Percentiles rank a stretch among this genome's conserved stretches.
Conservation (phyloP, 148 eudicot genomes). For the Dianthus caryophyllus region DNA sequence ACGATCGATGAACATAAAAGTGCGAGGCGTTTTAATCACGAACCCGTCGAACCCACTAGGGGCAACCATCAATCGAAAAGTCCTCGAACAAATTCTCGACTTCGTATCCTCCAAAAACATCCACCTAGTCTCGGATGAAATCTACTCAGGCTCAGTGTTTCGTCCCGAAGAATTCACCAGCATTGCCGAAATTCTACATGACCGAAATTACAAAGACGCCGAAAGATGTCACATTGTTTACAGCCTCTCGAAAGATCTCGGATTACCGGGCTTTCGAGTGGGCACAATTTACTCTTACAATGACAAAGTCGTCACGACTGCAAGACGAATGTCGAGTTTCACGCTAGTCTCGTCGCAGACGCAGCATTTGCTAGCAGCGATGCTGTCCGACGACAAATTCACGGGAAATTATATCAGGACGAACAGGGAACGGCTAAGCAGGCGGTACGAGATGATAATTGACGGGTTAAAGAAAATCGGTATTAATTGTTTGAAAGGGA, state of each 20-base stretch:
- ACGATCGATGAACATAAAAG: slow-evolving; percentile 41
- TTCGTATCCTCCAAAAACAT: slow-evolving; percentile 57
- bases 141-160: slow-evolving; percentile 86
- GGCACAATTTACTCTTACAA: slow-evolving; percentile 88
- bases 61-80: slow-evolving; percentile 41
- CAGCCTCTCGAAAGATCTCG: slow-evolving; percentile 84
- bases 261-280: slow-evolving; percentile 84
- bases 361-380: slow-evolving; percentile 60
- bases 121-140: slow-evolving; percentile 82
- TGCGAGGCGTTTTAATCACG: slow-evolving; percentile 67
- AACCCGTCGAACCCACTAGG: slow-evolving; percentile 93
- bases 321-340: slow-evolving; percentile 89
- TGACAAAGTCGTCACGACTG: slow-evolving; percentile 75
- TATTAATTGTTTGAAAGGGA: slow-evolving; percentile 66
- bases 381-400: slow-evolving; percentile 55
- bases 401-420: slow-evolving; percentile 50
- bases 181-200: slow-evolving; percentile 57
- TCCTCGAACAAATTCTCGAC: slow-evolving; percentile 51
- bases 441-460: slow-evolving; percentile 58
- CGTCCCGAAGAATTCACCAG: slow-evolving; percentile 57
- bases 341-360: slow-evolving; percentile 85
- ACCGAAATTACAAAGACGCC: slow-evolving; percentile 35
- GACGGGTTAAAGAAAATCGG: slow-evolving; percentile 50
- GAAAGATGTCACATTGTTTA: slow-evolving; percentile 84
- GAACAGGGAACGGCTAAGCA: slow-evolving; percentile 55